Evolutionary conservation across 371 early-diverging fungal genomes (phyloP), one percentile per base, ranked within the genome.

Genomic region (Blakeslea trispora): DNA sequence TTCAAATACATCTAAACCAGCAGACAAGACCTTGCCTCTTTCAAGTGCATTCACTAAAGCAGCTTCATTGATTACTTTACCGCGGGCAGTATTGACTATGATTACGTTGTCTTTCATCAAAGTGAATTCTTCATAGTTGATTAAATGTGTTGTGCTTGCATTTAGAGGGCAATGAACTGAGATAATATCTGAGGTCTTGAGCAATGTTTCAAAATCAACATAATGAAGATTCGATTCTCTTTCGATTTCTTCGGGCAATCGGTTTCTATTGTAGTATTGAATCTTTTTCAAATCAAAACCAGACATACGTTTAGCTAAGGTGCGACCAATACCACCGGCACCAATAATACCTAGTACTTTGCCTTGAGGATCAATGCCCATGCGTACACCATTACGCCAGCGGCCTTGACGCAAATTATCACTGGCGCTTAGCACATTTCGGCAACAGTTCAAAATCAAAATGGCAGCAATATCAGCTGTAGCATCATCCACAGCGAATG

Each of bases 1-100:
- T 68, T 83, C 82, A 76, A 75, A 85, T 2, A 85, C 86, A 57
- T 85, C 86, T 28, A 82, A 55, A 7, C 84, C 86, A n/a, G 73
- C 83, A 14, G 82, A 68, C 5, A 71, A 57, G 2, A 85, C 66
- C 24, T 85, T 77, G 15, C 86, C 84, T 5, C 74, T 62, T 41
- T 81, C 81, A 13, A 86, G 48, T 5, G 78, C 84, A 21, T 74
- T 58, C 15, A 83, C 81, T 3, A 86, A 45, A 0, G 81, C 82
- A 9, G 65, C 58, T 52, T 82, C 83, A 54, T 81, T 61, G 19
- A 86, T 74, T 0, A 86, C 81, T 28, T 81, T 77, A 0, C 86
- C 86, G 14, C 86, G 79, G 6, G 86, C 74, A 0, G 86, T 86
- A 53, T 86, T 86, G 19, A 86, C 71, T 23, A 86, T 46, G 48